phyloP scores from a whole-genome alignment of 768 basidiomycete species.

The Boletus rufocinnamomeus region DNA sequence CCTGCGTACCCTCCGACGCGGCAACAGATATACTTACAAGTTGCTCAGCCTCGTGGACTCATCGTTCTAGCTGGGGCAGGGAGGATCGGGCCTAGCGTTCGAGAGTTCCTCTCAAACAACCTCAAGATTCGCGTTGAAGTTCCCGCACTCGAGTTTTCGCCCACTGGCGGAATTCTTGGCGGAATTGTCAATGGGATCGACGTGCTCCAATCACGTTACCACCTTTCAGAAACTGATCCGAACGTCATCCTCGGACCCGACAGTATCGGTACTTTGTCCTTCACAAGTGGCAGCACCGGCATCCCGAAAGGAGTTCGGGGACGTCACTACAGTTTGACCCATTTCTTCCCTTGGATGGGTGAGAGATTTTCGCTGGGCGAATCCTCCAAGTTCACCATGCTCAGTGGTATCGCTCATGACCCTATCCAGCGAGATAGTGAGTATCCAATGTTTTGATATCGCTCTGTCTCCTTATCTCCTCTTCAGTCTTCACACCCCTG shows the following conservation, averaged over 20 bases:
- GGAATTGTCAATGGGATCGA: constrained; percentile 56
- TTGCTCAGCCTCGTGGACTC: constrained; percentile 89
- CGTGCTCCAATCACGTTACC: constrained; percentile 55
- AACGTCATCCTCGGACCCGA: constrained; percentile 91
- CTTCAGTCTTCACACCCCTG: constrained; percentile 92
- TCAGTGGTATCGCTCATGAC: constrained; percentile 98
- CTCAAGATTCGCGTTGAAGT: constrained; percentile 89
- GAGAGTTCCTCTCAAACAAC: constrained; percentile 76
- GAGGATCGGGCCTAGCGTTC: constrained; percentile 72
- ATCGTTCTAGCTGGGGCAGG: constrained; percentile 92
- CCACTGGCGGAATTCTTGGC: constrained; percentile 64
- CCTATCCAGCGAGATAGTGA: constrained; percentile 98
- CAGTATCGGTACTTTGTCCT: constrained; percentile 89
- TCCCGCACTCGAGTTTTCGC: constrained; percentile 78
- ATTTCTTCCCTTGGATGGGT: constrained; percentile 99
- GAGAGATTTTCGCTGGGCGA: constrained; percentile 74
- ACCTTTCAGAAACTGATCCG: constrained; percentile 70
- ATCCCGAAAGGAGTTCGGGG: constrained; percentile 98
- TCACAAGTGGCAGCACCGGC: constrained; percentile 96
- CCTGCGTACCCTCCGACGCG: constrained; percentile 94
- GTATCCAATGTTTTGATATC: constrained; percentile 35
- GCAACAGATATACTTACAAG: constrained; percentile 90
- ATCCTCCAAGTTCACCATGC: constrained; percentile 91
- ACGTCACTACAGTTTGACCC: constrained; percentile 92
- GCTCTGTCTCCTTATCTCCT: constrained; percentile 7